A percentile compares a stretch with the other conserved stretches of the same genome.
Evolutionary conservation across 2,329 filamentous ascomycete species (phyloP).

Genomic region (Alternaria panax): DNA sequence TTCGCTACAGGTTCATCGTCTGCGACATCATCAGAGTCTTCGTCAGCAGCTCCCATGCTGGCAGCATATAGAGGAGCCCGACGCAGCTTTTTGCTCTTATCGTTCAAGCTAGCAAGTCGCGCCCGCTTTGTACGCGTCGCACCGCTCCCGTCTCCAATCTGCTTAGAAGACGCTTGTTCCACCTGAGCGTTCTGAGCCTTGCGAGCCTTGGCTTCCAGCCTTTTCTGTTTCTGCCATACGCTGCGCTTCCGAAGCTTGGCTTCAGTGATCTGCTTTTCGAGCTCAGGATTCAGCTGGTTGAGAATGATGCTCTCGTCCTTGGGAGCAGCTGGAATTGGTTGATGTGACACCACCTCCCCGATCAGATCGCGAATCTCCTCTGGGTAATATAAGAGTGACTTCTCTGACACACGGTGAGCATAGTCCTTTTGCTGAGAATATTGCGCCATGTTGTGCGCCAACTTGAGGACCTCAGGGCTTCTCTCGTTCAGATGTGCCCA

Average conservation of each 20-base stretch:
- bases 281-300: slow-evolving; percentile 29
- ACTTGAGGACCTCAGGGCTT: slow-evolving; percentile 55
- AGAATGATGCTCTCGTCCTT: slow-evolving; percentile 41
- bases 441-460: slow-evolving; percentile 61
- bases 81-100: slow-evolving; percentile 30
- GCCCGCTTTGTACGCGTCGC: slow-evolving; percentile 25
- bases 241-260: slow-evolving; percentile 21
- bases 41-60: slow-evolving; percentile 5
- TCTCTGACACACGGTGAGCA: slow-evolving; percentile 16
- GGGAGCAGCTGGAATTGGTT: slow-evolving; percentile 27
- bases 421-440: slow-evolving; percentile 28
- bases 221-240: slow-evolving; percentile 27
- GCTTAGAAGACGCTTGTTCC: slow-evolving; percentile 22
- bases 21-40: slow-evolving; percentile 17
- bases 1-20: slow-evolving; percentile 7
- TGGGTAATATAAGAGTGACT: slow-evolving; percentile 44
- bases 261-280: slow-evolving; percentile 31
- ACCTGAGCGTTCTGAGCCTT: slow-evolving; percentile 31
- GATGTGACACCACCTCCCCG: slow-evolving; percentile 27
- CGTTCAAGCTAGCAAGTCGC: slow-evolving; percentile 39
- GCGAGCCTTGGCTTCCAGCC: slow-evolving; percentile 24
- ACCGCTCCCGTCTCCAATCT: slow-evolving; percentile 4
- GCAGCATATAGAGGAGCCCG: slow-evolving; percentile 19
- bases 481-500: slow-evolving; percentile 55
- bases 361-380: slow-evolving; percentile 39